These are phyloP conservation scores for Ceratobasidium sp. DNA, from an alignment of 1,284 basidiomycete genomes.

Conservation along the genomic window DNA sequence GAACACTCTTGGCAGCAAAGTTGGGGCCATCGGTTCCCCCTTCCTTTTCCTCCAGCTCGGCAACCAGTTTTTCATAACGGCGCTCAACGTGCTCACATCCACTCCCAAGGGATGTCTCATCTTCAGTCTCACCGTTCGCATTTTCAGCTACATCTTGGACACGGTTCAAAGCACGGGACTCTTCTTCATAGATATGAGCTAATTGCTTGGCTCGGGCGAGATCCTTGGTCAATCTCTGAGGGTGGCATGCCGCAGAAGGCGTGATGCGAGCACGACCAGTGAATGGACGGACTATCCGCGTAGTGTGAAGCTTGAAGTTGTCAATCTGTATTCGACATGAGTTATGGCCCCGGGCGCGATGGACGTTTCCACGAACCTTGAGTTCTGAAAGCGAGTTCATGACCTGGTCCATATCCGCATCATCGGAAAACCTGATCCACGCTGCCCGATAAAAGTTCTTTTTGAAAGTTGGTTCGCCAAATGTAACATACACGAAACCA, in stretches of 20 bases:
- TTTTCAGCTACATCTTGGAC: slow-evolving; percentile 43
- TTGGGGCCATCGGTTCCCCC: slow-evolving; percentile 65
- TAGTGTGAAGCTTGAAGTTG: slow-evolving; percentile 89
- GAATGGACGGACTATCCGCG: slow-evolving; percentile 79
- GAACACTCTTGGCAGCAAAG: slow-evolving; percentile 70
- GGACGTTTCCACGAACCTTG: slow-evolving; percentile 64
- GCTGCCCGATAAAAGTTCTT: slow-evolving; percentile 90
- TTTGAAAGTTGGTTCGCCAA: slow-evolving; percentile 89
- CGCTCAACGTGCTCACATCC: slow-evolving; percentile 59
- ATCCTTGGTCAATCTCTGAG: slow-evolving; percentile 80
- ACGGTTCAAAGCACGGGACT: slow-evolving; percentile 47
- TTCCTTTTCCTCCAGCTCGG: slow-evolving; percentile 68
- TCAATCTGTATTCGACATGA: slow-evolving; percentile 68
- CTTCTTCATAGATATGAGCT: slow-evolving; percentile 73
- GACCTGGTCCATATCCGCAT: slow-evolving; percentile 77
- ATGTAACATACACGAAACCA: slow-evolving; percentile 79
- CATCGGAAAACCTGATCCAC: slow-evolving; percentile 85
- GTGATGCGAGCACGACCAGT: slow-evolving; percentile 77
- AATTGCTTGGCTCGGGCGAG: slow-evolving; percentile 74
- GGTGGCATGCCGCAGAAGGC: slow-evolving; percentile 78
- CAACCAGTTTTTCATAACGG: slow-evolving; percentile 73
- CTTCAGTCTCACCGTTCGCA: slow-evolving; percentile 50
- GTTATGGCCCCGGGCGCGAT: slow-evolving; percentile 5
- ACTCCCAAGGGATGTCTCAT: slow-evolving; percentile 48
- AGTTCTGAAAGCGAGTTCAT: slow-evolving; percentile 78